Evolutionary conservation across 371 early-diverging fungal genomes (phyloP), one percentile per base, ranked within the genome.

Genomic region (Homolaphlyctis polyrhiza): DNA sequence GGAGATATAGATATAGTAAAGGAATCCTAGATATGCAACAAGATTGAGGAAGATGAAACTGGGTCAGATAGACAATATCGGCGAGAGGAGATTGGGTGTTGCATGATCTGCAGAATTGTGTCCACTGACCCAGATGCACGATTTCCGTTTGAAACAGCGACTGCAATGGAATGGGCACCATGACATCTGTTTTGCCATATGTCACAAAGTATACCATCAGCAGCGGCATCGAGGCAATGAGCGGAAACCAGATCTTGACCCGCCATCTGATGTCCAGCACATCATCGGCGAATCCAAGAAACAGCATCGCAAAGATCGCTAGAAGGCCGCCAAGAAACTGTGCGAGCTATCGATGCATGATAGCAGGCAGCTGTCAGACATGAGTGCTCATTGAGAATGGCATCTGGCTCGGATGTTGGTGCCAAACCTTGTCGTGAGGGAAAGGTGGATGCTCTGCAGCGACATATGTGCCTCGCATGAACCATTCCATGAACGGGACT

Each of bases 231-330:
- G 93, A 90, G 0, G 98, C 95, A 48, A 98, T 82, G 0, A 91
- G 84, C 16, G 99, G 98, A 66, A 99, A 86, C 77, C 94, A 85
- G 29, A 99, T 85, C 73, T 99, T 99, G 74, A 93, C 89, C 47
- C 95, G 77, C 98, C 99, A 98, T 35, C 91, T 79, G 55, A 99
- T 88, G 72, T 97, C 92, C 60, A 98, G 83, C 23, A 97, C 92
- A 75, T 99, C 99, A 76, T 99, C 99, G 30, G 95, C 93, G 71
- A 98, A 98, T 11, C 99, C 99, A 52, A 99, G 80, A 32, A 99
- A 86, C 1, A 93, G 88, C 96, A 97, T 99, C 52, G 89, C 89
- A 67, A 90, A 90, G 52, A 96, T 80, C 21, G 95, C 89, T 23
- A 98, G 75, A 4, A 98, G 74, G 4, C 91, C 95, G 4, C 93